Evolutionary conservation across 139 green algal species (phyloP).

Genomic region (Chlamydomonas urium): DNA sequence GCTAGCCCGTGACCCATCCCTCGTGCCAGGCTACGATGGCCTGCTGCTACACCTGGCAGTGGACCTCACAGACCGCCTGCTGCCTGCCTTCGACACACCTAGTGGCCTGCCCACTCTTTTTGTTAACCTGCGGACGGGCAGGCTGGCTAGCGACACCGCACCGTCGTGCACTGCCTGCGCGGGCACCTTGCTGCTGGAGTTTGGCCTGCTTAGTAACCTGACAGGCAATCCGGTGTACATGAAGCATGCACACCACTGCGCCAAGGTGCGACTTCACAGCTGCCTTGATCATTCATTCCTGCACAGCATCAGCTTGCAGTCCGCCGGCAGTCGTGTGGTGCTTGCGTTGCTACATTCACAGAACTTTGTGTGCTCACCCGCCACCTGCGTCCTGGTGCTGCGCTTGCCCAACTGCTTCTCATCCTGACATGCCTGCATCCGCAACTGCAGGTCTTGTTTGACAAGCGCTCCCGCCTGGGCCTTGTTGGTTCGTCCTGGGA

Average conservation of each 20-base stretch:
- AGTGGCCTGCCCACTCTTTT: conserved; percentile 68
- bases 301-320: too few species aligned
- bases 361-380: too few species aligned
- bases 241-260: conserved; percentile 30
- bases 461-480: conserved; percentile 39
- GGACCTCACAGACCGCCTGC: conserved; percentile 66
- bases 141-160: too few species aligned
- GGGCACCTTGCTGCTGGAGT: conserved; percentile 83
- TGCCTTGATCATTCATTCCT: too few species aligned
- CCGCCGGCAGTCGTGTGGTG: too few species aligned
- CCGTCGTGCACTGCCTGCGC: conserved; percentile 86
- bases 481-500: conserved; percentile 73
- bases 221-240: conserved; percentile 57
- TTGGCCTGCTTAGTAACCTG: conserved; percentile 65
- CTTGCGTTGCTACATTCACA: too few species aligned
- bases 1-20: conserved; percentile 21
- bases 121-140: conserved; percentile 67
- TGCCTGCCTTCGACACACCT: conserved; percentile 80
- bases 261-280: conserved; percentile 8
- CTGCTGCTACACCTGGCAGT: conserved; percentile 53
- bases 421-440: too few species aligned
- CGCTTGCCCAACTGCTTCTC: too few species aligned
- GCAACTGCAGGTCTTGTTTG: conserved; percentile 15
- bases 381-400: too few species aligned
- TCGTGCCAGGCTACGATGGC: conserved; percentile 16